Evolutionary conservation across 352 stramenopile genomes (phyloP).

Genomic region (Hyaloperonospora brassicae): DNA sequence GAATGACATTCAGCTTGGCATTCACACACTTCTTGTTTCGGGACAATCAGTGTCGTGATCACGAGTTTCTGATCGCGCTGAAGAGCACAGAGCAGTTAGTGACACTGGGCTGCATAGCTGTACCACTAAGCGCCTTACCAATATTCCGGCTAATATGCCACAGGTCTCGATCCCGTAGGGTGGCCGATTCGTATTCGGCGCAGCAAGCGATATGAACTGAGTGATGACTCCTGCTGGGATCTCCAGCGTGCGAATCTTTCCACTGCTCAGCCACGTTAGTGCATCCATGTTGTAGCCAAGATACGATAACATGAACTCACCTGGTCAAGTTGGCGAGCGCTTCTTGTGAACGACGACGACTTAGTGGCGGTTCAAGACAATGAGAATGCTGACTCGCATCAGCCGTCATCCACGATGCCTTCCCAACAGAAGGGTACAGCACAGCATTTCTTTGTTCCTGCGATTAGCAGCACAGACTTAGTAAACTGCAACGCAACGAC

Average conservation of each 20-base stretch:
- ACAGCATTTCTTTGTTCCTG: conserved; percentile 28
- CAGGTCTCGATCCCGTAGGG: conserved; percentile 87
- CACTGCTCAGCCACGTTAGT: conserved; percentile 26
- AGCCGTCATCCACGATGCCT: conserved; percentile 53
- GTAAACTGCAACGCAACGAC: background rate
- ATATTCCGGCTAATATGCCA: conserved; percentile 76
- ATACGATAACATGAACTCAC: conserved; percentile 19
- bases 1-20: background rate
- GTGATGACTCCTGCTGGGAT: conserved; percentile 65
- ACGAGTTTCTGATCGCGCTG: conserved; percentile 49
- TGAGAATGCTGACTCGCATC: conserved; percentile 11
- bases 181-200: conserved; percentile 59
- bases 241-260: conserved; percentile 52
- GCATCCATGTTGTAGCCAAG: background rate
- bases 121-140: conserved; percentile 28
- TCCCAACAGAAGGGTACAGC: conserved; percentile 51
- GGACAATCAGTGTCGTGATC: conserved; percentile 83
- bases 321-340: conserved; percentile 52
- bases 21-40: conserved; percentile 67
- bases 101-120: background rate
- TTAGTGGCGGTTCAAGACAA: conserved; percentile 27
- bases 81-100: conserved; percentile 1
- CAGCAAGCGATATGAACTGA: conserved; percentile 74
- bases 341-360: conserved; percentile 47
- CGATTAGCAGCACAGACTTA: conserved; percentile 3